Conservation (phyloP, 345 rosid genomes). For the Alliaria petiolata region DNA sequence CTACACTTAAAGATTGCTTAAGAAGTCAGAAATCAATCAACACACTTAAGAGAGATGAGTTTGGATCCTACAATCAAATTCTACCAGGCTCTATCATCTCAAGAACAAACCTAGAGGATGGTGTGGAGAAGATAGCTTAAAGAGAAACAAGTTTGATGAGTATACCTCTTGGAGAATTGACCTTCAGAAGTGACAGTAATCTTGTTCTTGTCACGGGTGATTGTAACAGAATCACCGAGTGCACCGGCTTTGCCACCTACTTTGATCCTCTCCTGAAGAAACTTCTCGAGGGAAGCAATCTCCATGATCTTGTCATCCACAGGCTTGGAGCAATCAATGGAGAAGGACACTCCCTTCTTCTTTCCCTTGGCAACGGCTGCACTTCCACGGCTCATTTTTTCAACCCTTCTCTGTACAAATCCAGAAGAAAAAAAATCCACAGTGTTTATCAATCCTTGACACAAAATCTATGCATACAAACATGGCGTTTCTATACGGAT, state of each 20-base stretch:
- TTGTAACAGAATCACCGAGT: slow-evolving; percentile 54
- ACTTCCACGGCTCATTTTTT: slow-evolving; percentile 35
- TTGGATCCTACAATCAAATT: not conserved
- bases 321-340: slow-evolving; percentile 40
- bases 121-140: no score
- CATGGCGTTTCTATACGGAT: not conserved
- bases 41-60: not conserved
- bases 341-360: slow-evolving; percentile 39
- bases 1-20: not conserved
- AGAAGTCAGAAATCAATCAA: not conserved
- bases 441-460: not conserved
- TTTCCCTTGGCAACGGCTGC: slow-evolving; percentile 39
- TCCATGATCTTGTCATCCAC: slow-evolving; percentile 54
- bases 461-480: not conserved
- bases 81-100: not conserved
- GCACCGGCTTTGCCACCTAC: slow-evolving; percentile 84
- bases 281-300: slow-evolving; percentile 72
- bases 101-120: not conserved
- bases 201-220: slow-evolving; percentile 63
- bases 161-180: slow-evolving; percentile 73
- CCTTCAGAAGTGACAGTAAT: slow-evolving; percentile 69
- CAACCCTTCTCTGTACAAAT: slow-evolving; percentile 6
- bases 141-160: not conserved
- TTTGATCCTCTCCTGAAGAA: slow-evolving; percentile 80
- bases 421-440: not conserved